Percentiles rank a stretch among this genome's conserved stretches.
Conservation (phyloP, 805 yeast species). For the Scheffersomyces ergatensis region DNA sequence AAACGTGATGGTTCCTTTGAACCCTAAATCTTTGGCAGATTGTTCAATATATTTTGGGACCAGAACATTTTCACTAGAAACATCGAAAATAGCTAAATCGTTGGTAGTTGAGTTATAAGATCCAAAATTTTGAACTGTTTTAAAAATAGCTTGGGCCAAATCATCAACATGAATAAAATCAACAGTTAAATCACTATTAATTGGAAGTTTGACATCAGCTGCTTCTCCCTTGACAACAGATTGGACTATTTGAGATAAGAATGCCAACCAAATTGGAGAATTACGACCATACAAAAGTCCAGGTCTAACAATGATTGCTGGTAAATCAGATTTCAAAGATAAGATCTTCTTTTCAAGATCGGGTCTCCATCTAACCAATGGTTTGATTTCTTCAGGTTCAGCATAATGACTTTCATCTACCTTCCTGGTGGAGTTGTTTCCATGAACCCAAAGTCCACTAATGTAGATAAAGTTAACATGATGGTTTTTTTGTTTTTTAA, state of each 20-base stretch:
- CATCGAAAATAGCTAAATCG: slow-evolving; percentile 1
- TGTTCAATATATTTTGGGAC: neutral
- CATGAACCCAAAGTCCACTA: slow-evolving; percentile 7
- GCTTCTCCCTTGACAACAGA: neutral
- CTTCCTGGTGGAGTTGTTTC: neutral
- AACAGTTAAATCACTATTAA: neutral
- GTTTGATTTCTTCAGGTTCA: neutral
- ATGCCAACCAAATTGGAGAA: slow-evolving; percentile 2
- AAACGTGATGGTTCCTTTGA: slow-evolving; percentile 3
- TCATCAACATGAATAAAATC: slow-evolving; percentile 1
- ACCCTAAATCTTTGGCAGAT: neutral
- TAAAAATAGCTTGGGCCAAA: neutral
- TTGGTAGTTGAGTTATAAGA: neutral
- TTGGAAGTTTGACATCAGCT: neutral
- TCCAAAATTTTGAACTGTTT: neutral
- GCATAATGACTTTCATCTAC: slow-evolving; percentile 1
- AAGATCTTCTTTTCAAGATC: slow-evolving; percentile 1
- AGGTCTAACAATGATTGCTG: slow-evolving; percentile 3
- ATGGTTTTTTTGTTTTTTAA: neutral
- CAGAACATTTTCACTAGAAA: neutral
- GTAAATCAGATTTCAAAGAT: neutral
- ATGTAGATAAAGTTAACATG: slow-evolving; percentile 1
- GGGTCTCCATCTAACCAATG: slow-evolving; percentile 2
- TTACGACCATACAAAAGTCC: slow-evolving; percentile 3
- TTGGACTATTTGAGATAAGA: slow-evolving; percentile 1